A percentile compares a stretch with the other conserved stretches of the same genome.
Conservation (phyloP, 768 basidiomycete species). For the Naganishia antarctica region DNA sequence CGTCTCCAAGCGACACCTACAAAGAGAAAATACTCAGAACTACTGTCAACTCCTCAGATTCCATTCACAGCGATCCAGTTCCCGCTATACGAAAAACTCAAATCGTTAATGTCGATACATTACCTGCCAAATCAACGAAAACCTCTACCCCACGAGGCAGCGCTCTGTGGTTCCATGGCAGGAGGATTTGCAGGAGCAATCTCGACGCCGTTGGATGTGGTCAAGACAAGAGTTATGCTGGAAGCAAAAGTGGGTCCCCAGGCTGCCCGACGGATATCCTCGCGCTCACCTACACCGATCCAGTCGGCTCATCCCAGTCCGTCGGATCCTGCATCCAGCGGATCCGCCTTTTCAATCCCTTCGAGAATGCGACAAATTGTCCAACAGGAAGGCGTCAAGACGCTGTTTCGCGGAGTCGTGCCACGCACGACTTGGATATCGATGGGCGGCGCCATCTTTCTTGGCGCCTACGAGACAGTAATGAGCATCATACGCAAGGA, state of each 20-base stretch:
- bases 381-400: constrained; percentile 62
- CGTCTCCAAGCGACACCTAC: not conserved
- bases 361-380: constrained; percentile 65
- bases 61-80: constrained; percentile 96
- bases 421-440: constrained; percentile 96
- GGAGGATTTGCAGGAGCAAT: constrained; percentile 82
- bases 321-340: constrained; percentile 17
- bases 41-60: constrained; percentile 57
- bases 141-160: constrained; percentile 55
- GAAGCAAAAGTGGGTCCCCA: constrained; percentile 66
- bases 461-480: constrained; percentile 91
- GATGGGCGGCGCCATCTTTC: constrained; percentile 89
- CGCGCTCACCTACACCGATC: too few relatives aligned
- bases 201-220: constrained; percentile 91
- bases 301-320: constrained; percentile 19
- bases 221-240: constrained; percentile 96
- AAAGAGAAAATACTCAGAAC: not conserved
- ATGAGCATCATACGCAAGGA: constrained; percentile 22
- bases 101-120: constrained; percentile 58
- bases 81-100: constrained; percentile 86
- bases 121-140: constrained; percentile 54
- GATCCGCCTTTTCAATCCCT: constrained; percentile 54
- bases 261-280: not conserved
- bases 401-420: constrained; percentile 78
- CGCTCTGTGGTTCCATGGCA: constrained; percentile 81